phyloP scores from a whole-genome alignment of 495 filamentous ascomycete species.

The Penicillium psychrofluorescens region DNA sequence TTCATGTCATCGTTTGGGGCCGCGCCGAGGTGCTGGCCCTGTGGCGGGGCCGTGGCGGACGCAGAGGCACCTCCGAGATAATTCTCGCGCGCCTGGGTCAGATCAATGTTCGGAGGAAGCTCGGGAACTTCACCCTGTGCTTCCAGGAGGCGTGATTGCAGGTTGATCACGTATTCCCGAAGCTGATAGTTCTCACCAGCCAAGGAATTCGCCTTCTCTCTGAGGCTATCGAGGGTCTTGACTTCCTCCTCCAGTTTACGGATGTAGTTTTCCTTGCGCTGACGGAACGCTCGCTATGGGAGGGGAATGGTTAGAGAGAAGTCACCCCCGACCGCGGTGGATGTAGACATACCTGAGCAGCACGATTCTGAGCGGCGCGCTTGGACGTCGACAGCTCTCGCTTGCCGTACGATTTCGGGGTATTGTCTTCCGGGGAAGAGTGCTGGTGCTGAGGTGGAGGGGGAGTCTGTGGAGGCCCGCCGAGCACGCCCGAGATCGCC shows the following conservation, averaged over 20 bases:
- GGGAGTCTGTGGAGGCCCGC: conserved; percentile 30
- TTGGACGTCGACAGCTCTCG: conserved; percentile 91
- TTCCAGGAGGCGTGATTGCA: conserved; percentile 86
- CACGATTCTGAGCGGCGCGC: conserved; percentile 91
- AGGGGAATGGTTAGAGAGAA: too few species aligned
- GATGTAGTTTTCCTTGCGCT: conserved; percentile 96
- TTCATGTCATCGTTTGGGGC: conserved; percentile 33
- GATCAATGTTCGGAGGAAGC: conserved; percentile 60
- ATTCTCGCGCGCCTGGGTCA: conserved; percentile 27
- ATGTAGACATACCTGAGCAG: conserved; percentile 71
- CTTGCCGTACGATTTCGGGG: conserved; percentile 56
- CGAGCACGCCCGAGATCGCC: conserved; percentile 42
- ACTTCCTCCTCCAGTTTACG: conserved; percentile 93
- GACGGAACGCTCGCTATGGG: conserved; percentile 75
- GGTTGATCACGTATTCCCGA: conserved; percentile 81
- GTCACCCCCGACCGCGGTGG: too few species aligned
- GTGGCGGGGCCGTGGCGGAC: conserved; percentile 10
- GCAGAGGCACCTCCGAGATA: neutral
- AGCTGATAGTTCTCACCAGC: conserved; percentile 84
- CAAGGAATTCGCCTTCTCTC: conserved; percentile 63
- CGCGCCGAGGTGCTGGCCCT: conserved; percentile 19
- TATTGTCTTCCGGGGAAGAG: conserved; percentile 24
- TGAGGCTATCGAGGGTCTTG: conserved; percentile 61
- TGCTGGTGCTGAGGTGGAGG: conserved; percentile 24
- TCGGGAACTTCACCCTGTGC: conserved; percentile 75